Evolutionary conservation across 805 yeast species (phyloP).

Genomic region (Yarrowia sp.): DNA sequence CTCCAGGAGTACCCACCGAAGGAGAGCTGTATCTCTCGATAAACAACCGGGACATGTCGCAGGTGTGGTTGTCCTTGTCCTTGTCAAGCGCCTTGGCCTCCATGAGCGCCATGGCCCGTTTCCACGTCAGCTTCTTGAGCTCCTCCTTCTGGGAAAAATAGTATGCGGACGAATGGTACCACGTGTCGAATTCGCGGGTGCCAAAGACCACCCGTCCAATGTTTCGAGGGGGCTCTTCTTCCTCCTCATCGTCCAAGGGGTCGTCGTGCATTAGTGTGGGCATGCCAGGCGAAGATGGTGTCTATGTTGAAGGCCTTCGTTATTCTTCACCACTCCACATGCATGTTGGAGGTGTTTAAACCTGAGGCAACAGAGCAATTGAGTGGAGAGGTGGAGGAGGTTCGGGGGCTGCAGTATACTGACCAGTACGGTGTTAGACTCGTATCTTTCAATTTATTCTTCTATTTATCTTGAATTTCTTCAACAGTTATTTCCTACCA

Average conservation of each 20-base stretch:
- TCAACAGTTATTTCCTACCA: neutral
- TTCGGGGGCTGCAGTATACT: too few species aligned
- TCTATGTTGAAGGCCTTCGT: conserved; percentile 6
- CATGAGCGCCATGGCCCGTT: conserved; percentile 49
- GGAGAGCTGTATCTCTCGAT: conserved; percentile 27
- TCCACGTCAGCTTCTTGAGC: conserved; percentile 37
- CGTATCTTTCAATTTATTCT: too few species aligned
- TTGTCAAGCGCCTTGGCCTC: conserved; percentile 51
- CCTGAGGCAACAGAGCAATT: too few species aligned
- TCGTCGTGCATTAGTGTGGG: conserved; percentile 19
- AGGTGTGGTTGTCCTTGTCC: conserved; percentile 37
- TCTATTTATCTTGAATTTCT: too few species aligned
- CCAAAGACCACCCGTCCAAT: conserved; percentile 74
- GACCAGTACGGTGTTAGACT: too few species aligned
- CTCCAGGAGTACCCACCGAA: conserved; percentile 7
- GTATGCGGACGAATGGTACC: conserved; percentile 89
- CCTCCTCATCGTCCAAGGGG: conserved; percentile 36
- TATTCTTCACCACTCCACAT: conserved; percentile 2
- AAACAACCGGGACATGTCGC: conserved; percentile 24
- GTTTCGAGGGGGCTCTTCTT: conserved; percentile 54
- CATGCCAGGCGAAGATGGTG: conserved; percentile 17
- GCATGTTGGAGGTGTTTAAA: conserved; percentile 4
- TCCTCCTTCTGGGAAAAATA: conserved; percentile 54
- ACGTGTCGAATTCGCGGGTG: conserved; percentile 69
- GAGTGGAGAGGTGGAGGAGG: too few species aligned